Conservation (phyloP, 441 rosid genomes). For the Populus hybrid region DNA sequence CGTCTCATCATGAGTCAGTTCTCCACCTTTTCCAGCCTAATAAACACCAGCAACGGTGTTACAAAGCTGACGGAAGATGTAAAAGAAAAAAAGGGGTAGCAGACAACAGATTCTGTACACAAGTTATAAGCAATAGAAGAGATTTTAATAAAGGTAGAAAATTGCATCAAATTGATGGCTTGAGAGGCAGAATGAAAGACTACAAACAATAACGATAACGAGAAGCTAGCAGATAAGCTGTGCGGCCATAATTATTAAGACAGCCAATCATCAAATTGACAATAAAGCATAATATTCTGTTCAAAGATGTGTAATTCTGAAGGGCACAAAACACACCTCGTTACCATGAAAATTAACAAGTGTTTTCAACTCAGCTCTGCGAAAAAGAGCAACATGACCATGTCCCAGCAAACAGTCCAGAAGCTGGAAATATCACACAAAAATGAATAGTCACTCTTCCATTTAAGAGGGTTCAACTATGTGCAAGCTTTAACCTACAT, state of each 20-base stretch:
- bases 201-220: not conserved
- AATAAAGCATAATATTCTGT: not conserved
- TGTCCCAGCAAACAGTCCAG: conserved; percentile 74
- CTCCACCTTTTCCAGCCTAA: conserved; percentile 95
- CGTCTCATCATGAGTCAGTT: conserved; percentile 85
- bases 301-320: not conserved
- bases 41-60: conserved; percentile 12
- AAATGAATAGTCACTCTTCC: not conserved
- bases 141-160: not conserved
- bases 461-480: not conserved
- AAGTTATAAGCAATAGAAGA: not conserved
- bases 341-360: conserved; percentile 63
- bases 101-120: not conserved
- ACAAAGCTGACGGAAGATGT: conserved; percentile 3
- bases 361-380: conserved; percentile 89
- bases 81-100: not conserved
- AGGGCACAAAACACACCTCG: conserved; percentile 26
- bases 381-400: conserved; percentile 73
- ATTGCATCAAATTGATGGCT: not conserved
- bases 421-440: conserved; percentile 37
- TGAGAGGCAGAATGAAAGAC: not conserved
- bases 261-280: not conserved
- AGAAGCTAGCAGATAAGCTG: not conserved
- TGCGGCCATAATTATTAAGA: not conserved
- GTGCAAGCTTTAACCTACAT: not conserved